Percentiles rank a stretch among this genome's conserved stretches.
Conservation (phyloP, 169 alveolate species). For the Theileria sp. region DNA sequence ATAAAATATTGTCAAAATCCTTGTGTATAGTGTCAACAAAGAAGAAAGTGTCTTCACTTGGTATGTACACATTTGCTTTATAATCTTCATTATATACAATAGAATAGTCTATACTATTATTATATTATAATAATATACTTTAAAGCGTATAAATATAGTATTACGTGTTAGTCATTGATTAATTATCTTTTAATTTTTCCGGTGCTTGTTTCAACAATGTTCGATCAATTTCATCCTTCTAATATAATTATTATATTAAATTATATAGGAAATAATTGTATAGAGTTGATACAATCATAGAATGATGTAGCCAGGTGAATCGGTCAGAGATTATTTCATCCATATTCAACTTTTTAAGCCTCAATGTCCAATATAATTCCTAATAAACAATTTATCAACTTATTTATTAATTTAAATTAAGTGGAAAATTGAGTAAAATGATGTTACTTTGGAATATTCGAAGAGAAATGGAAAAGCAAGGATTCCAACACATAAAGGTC, state of each 20-base stretch:
- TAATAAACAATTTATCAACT: constrained; percentile 1
- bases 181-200: constrained; percentile 4
- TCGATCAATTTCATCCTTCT: constrained; percentile 63
- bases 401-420: background rate
- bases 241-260: background rate
- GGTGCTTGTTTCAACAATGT: constrained; percentile 44
- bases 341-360: constrained; percentile 70
- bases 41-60: constrained; percentile 75
- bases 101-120: constrained; percentile 34
- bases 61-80: constrained; percentile 61
- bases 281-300: constrained; percentile 69
- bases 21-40: constrained; percentile 64
- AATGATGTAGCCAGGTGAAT: constrained; percentile 77
- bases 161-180: background rate
- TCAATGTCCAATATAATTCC: constrained; percentile 75
- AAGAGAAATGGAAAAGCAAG: constrained; percentile 21
- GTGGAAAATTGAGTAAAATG: background rate
- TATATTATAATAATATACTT: background rate
- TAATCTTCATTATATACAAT: constrained; percentile 41
- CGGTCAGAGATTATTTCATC: constrained; percentile 78
- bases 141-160: background rate
- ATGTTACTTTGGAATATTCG: constrained; percentile 22
- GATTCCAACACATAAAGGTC: constrained; percentile 25
- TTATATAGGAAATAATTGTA: background rate
- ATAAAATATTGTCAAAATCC: constrained; percentile 45